Base-by-base conservation (phyloP, 129 eudicot species). In the Tagetes patula region DNA sequence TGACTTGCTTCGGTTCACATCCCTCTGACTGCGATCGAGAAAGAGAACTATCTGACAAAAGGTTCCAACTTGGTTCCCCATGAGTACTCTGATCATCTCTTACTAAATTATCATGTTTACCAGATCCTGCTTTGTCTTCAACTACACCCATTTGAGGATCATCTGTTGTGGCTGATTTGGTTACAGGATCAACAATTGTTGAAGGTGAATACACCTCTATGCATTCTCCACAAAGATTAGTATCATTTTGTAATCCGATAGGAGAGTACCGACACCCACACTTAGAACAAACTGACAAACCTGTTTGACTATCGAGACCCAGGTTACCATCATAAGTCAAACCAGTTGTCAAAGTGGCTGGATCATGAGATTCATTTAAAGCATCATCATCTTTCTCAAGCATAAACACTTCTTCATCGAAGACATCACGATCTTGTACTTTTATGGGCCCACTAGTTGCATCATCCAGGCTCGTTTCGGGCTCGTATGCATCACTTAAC, bases 391-490 rank as follows among this genome's bases (percentile, higher is more conserved):
- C 80, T 69, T 82, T 87, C 67, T 92, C 95, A 50, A 87, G 75
- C 80, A 70, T 66, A 77, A 86, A 89, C 50, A 82, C 64, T 47
- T 82, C 88, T 69, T 89, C 96, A 2, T 79, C 83, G n/a, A 9
- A 8, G 5, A 70, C 54, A 65, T 67, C 81, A 67, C 58, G 37
- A 73, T 65, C 54, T 53, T 79, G 73, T 61, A 75, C 74, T 67
- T 84, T 73, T 33, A 75, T 72, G 74, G 6, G 31, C 42, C 74
- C 81, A 70, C 85, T 85, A 27, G 75, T 78, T 72, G 79, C 78
- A 52, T 93, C 92, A 30, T 89, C 88, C 9, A 75, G 27, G 27
- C 27, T 80, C 59, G 72, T 88, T 82, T 87, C 88, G 13, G 83
- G 79, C 79, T 89, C 95, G 65, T 84, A 88, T 53, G 77, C 77